Percentiles rank a stretch among this genome's conserved stretches.
These are phyloP conservation scores for Castanopsis chinensis DNA, from an alignment of 306 rosid species.

Conservation along the genomic window DNA sequence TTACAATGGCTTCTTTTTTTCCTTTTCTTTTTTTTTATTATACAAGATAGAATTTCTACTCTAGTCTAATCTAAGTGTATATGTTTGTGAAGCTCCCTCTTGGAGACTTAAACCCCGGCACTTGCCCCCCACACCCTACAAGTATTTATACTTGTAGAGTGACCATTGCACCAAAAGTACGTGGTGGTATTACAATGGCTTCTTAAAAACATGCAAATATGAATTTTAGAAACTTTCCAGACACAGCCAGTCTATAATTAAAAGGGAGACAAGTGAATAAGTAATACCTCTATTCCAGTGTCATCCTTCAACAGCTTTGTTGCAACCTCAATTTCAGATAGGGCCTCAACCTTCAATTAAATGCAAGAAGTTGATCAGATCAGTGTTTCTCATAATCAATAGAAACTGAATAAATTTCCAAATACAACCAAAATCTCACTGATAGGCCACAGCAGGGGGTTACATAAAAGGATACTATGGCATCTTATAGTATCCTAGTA, in stretches of 20 bases:
- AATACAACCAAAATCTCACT: neutral
- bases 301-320: constrained; percentile 68
- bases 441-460: neutral
- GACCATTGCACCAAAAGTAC: too few relatives aligned
- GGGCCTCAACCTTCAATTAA: constrained; percentile 86
- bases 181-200: neutral
- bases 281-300: constrained; percentile 56
- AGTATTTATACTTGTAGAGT: too few relatives aligned
- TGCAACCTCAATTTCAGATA: constrained; percentile 90
- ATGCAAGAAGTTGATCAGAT: constrained; percentile 18
- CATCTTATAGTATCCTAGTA: too few relatives aligned
- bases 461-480: neutral
- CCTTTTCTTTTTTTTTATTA: too few relatives aligned
- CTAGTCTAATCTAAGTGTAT: too few relatives aligned
- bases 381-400: constrained; percentile 1
- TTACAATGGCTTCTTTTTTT: neutral
- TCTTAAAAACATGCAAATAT: neutral
- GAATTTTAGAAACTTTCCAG: neutral
- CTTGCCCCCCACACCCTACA: too few relatives aligned
- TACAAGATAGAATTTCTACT: too few relatives aligned
- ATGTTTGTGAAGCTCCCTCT: too few relatives aligned
- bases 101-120: too few relatives aligned
- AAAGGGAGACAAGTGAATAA: constrained; percentile 13
- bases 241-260: constrained; percentile 9
- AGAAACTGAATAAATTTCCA: neutral